Conservation (phyloP, 1,139 yeast genomes). For the Scheffersomyces illinoinensis region DNA sequence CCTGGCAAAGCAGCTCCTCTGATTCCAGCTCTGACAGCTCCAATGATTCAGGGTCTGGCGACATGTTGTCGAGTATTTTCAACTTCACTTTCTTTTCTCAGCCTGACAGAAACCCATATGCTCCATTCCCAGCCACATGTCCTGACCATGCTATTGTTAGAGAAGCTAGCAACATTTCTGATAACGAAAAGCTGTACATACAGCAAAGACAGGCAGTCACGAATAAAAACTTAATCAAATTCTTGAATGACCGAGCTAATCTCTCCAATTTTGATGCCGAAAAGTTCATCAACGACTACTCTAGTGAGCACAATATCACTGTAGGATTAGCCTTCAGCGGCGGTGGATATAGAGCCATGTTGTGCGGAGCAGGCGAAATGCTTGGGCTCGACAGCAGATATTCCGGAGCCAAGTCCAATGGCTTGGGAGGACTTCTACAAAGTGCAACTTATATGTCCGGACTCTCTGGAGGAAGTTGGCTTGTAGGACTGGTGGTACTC, state of each 20-base stretch:
- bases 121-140: constrained; percentile 28
- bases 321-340: constrained; percentile 48
- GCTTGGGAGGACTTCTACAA: constrained; percentile 44
- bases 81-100: background rate
- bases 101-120: constrained; percentile 21
- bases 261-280: constrained; percentile 35
- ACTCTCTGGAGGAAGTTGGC: constrained; percentile 47
- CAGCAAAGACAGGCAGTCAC: constrained; percentile 28
- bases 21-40: constrained; percentile 3
- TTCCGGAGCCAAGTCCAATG: constrained; percentile 22
- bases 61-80: background rate
- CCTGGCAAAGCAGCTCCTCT: background rate
- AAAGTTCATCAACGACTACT: constrained; percentile 25
- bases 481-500: constrained; percentile 39
- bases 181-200: constrained; percentile 30
- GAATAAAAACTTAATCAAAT: constrained; percentile 30
- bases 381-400: constrained; percentile 37
- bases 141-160: constrained; percentile 21
- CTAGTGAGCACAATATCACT: constrained; percentile 33
- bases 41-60: constrained; percentile 3
- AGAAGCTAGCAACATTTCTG: constrained; percentile 28
- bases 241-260: constrained; percentile 32
- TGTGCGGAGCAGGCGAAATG: constrained; percentile 44
- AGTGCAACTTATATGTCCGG: constrained; percentile 41
- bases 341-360: constrained; percentile 50